phyloP scores from a whole-genome alignment of 2,329 filamentous ascomycete species.

The Diaporthe batatas region DNA sequence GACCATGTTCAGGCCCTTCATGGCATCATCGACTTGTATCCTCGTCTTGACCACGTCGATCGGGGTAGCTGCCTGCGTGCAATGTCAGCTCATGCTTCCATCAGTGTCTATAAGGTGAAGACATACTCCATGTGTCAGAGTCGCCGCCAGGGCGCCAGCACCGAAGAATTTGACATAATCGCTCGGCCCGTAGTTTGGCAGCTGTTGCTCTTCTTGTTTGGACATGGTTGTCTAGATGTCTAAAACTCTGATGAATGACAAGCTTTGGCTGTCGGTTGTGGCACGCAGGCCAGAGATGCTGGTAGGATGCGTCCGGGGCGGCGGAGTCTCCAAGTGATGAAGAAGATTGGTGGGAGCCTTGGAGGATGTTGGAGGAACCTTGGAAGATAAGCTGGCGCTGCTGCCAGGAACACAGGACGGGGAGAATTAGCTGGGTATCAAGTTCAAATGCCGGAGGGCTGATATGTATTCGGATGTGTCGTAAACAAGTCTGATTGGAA shows the following conservation, averaged over 20 bases:
- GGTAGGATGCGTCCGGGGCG: neutral
- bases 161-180: constrained; percentile 68
- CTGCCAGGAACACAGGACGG: neutral
- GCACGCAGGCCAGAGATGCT: neutral
- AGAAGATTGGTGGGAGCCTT: neutral
- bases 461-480: neutral
- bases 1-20: constrained; percentile 88
- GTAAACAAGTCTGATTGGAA: neutral
- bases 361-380: neutral
- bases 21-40: constrained; percentile 88
- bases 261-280: neutral
- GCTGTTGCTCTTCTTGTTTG: constrained; percentile 45
- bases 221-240: constrained; percentile 20
- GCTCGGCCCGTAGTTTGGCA: constrained; percentile 56
- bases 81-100: neutral
- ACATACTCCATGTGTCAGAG: constrained; percentile 64
- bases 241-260: neutral
- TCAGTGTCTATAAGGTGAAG: neutral
- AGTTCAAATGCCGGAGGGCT: neutral
- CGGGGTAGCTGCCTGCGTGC: constrained; percentile 62
- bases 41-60: constrained; percentile 87
- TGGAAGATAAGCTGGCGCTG: neutral
- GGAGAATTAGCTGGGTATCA: constrained; percentile 7
- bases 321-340: neutral
- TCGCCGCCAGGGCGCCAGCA: constrained; percentile 66